Base-by-base conservation (phyloP, 2,329 filamentous ascomycete species). In the Pseudocercospora eumusae region DNA sequence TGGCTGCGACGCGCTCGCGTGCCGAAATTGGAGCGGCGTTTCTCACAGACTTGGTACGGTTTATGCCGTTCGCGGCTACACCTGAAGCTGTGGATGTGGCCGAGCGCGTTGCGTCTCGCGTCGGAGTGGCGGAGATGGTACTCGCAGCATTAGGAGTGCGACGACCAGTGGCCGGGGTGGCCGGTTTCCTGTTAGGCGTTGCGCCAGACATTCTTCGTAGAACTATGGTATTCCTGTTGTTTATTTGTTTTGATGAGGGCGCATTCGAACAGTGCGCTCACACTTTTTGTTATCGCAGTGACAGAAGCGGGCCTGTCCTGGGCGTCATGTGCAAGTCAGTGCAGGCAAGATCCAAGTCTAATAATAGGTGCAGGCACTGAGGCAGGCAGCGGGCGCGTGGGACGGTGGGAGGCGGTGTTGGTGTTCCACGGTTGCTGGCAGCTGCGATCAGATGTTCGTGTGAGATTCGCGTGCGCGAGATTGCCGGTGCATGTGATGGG, bases 1-100 rank as follows among this genome's bases (percentile, higher is more conserved):
- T 82, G 57, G 86, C 86, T 58, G 88, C 87, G 54, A 87, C 88
- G 57, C 88, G 86, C 57, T 88, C 88, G 70, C 90, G 87, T 63
- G 90, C 90, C 64, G 90, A 91, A 21, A 91, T 84, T 31, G 88
- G 85, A n/a, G 84, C 84, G 59, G 82, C 83, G 28, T 66, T 73
- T 70, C 90, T 86, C 64, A 86, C 80, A 13, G 90, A 91, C 64
- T 88, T 84, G 52, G 84, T 86, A 42, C 73, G 63, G 62, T 67
- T 72, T 47, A 74, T 52, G 57, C 58, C 62, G 28, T 61, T 66
- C 15, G 65, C 61, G n/a, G 64, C 57, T 21, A 64, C 56, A 47
- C 57, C 62, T 40, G 59, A 62, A 11, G 60, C 52, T n/a, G 57
- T 62, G 18, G 61, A 36, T 10, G 50, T 60, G 25, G 50, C 54